A percentile compares a stretch with the other conserved stretches of the same genome.
Evolutionary conservation across 208 protist species (phyloP).

Genomic region (Trichomonas tenax): DNA sequence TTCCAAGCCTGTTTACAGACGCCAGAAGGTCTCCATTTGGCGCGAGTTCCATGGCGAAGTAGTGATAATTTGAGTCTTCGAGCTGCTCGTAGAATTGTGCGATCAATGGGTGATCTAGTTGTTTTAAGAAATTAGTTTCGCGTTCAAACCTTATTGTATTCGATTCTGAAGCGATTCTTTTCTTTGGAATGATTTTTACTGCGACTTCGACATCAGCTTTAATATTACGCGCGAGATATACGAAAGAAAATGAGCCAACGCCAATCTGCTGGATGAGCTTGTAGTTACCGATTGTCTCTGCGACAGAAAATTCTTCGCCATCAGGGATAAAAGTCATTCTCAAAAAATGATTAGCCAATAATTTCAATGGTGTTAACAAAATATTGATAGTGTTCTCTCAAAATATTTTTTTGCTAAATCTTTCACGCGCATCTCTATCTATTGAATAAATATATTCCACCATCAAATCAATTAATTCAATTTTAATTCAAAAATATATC

Average conservation of each 20-base stretch:
- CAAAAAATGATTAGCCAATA: background rate
- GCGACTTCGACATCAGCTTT: background rate
- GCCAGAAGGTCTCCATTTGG: conserved; percentile 25
- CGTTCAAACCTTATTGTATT: background rate
- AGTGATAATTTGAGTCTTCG: background rate
- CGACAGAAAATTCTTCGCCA: background rate
- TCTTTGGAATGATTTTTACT: background rate
- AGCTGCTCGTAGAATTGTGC: background rate
- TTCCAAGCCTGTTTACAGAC: background rate
- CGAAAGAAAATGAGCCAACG: background rate
- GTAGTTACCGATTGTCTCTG: background rate
- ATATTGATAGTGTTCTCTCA: background rate
- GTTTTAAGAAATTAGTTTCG: background rate
- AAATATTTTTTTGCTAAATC: no score
- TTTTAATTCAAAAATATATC: no score
- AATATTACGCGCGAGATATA: background rate
- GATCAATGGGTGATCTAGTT: background rate
- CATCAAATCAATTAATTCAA: no score
- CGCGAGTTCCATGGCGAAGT: conserved; percentile 23
- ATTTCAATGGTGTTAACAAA: background rate
- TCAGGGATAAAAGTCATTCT: background rate
- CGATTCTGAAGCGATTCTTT: background rate
- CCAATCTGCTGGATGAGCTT: background rate
- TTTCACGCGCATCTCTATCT: no score
- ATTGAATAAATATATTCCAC: no score